Evolutionary conservation across 139 green algal genomes (phyloP).

Genomic region (Yamagishiella unicocca): DNA sequence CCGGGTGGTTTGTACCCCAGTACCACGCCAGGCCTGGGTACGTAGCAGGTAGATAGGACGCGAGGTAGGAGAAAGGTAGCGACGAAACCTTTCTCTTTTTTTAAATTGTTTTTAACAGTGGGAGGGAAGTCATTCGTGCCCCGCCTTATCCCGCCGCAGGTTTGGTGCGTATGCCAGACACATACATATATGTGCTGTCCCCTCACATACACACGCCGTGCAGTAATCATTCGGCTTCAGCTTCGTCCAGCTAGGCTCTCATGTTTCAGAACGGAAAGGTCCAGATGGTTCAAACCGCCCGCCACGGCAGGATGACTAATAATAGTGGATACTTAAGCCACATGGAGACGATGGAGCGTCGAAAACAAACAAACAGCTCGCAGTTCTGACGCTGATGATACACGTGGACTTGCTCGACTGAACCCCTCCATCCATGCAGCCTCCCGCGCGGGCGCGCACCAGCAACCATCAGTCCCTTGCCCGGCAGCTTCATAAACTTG

Average conservation of each 20-base stretch:
- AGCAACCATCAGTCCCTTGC: neutral
- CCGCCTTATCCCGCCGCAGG: neutral
- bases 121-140: neutral
- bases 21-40: constrained; percentile 8
- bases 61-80: neutral
- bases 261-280: no score
- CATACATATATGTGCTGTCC: neutral
- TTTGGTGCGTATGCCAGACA: no score
- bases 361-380: neutral
- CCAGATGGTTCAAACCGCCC: no score
- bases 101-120: no score
- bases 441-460: neutral
- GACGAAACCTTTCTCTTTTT: no score
- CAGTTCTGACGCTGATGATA: neutral
- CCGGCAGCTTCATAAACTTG: neutral
- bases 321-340: no score
- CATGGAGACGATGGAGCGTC: no score
- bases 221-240: no score
- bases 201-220: neutral
- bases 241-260: no score
- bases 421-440: no score
- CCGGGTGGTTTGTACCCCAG: neutral
- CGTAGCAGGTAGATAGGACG: neutral
- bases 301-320: no score
- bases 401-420: neutral